These are phyloP conservation scores for Thermothielavioides terrestris DNA, from an alignment of 495 filamentous ascomycete genomes.

Conservation along the genomic window DNA sequence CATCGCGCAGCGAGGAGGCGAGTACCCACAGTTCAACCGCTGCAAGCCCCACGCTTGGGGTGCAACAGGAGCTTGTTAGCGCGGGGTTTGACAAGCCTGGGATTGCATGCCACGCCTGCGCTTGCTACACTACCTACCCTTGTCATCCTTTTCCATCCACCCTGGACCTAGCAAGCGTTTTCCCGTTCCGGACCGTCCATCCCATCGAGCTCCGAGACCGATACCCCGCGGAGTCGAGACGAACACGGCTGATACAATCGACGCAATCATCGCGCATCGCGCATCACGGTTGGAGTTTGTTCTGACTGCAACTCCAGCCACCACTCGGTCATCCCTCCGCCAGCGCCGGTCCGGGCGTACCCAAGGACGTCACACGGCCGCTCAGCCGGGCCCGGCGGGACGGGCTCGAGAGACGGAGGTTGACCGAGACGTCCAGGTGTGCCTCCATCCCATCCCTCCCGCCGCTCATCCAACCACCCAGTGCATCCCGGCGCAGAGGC, in stretches of 20 bases:
- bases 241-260: background rate
- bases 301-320: too few species aligned
- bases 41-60: background rate
- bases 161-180: constrained; percentile 1
- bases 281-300: too few species aligned
- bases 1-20: too few species aligned
- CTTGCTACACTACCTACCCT: background rate
- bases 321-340: background rate
- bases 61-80: constrained; percentile 2
- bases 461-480: constrained; percentile 1
- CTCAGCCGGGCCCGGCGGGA: constrained; percentile 1
- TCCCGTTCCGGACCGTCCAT: constrained; percentile 1
- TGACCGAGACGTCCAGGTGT: too few species aligned
- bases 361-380: background rate
- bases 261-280: too few species aligned
- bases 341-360: background rate
- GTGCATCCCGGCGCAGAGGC: background rate
- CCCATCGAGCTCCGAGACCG: background rate
- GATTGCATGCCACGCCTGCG: background rate
- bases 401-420: constrained; percentile 3
- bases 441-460: background rate
- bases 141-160: background rate
- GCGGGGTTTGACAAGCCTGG: background rate
- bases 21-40: constrained; percentile 4
- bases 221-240: background rate